A percentile compares a stretch with the other conserved stretches of the same genome.
phyloP scores from a whole-genome alignment of 192 early-diverging fungal genomes.

The Coemansia sp. region DNA sequence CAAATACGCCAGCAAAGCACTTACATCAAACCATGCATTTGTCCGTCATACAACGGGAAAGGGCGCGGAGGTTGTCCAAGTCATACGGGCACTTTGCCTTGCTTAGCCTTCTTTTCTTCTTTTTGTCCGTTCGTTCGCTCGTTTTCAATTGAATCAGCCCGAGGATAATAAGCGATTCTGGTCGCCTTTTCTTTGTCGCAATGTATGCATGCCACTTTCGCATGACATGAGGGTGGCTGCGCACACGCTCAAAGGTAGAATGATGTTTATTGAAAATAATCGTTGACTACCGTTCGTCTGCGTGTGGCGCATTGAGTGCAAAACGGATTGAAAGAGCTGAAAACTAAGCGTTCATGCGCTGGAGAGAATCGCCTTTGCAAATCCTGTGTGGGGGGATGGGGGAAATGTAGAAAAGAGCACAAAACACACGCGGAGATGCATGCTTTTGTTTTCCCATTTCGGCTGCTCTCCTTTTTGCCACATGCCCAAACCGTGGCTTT shows the following conservation, averaged over 20 bases:
- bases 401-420: slow-evolving; percentile 3
- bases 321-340: slow-evolving; percentile 3
- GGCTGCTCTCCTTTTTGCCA: not conserved
- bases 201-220: not conserved
- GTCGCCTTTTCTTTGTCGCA: not conserved
- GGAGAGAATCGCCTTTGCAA: slow-evolving; percentile 6
- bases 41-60: not conserved
- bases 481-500: slow-evolving; percentile 9
- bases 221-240: slow-evolving; percentile 3
- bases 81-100: not conserved
- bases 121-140: not conserved
- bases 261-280: not conserved
- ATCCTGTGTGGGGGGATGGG: slow-evolving; percentile 11
- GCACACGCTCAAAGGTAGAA: not conserved
- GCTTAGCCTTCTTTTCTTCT: no score
- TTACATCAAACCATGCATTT: not conserved
- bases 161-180: not conserved
- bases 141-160: not conserved
- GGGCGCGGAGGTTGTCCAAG: not conserved
- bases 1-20: no score
- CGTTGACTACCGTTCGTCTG: slow-evolving; percentile 1
- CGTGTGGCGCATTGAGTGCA: slow-evolving; percentile 21
- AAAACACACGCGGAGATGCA: not conserved
- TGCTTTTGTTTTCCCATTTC: not conserved
- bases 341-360: not conserved